These are phyloP conservation scores for Pseudogymnoascus sp. DNA, from an alignment of 2,329 filamentous ascomycete genomes.

Conservation along the genomic window DNA sequence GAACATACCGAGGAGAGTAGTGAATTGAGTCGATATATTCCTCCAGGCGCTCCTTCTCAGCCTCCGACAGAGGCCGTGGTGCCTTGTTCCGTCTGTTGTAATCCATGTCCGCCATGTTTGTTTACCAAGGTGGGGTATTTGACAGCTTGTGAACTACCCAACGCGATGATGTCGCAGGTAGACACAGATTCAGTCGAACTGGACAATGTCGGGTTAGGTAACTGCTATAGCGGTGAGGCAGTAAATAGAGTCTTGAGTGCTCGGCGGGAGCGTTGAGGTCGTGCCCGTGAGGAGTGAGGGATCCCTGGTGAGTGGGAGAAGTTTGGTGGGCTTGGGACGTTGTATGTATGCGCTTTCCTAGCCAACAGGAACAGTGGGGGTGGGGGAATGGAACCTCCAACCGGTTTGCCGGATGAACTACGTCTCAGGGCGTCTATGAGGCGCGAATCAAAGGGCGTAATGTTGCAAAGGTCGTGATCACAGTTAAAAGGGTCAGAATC, in stretches of 20 bases:
- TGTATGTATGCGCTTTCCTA: constrained; percentile 7
- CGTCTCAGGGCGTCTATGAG: neutral
- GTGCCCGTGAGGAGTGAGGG: constrained; percentile 3
- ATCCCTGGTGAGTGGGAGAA: constrained; percentile 7
- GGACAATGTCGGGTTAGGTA: neutral
- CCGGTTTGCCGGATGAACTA: constrained; percentile 2
- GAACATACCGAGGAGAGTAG: constrained; percentile 76
- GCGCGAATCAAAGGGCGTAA: neutral
- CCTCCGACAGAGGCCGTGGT: constrained; percentile 70
- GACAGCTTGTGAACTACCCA: neutral
- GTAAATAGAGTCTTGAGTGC: neutral
- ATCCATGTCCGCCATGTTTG: constrained; percentile 57
- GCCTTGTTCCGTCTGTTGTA: constrained; percentile 76
- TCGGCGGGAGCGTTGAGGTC: constrained; percentile 4
- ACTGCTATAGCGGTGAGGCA: neutral
- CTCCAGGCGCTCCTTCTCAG: constrained; percentile 74
- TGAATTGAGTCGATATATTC: constrained; percentile 92
- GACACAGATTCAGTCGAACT: neutral
- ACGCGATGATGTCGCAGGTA: constrained; percentile 1
- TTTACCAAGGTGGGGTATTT: constrained; percentile 7
- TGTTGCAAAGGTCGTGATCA: neutral
- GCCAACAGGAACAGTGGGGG: constrained; percentile 7
- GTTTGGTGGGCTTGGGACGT: constrained; percentile 6
- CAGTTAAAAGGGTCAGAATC: neutral
- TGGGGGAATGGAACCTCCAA: constrained; percentile 5